Conservation (phyloP, 192 early-diverging fungal species). For the Lunasporangiospora selenospora region DNA sequence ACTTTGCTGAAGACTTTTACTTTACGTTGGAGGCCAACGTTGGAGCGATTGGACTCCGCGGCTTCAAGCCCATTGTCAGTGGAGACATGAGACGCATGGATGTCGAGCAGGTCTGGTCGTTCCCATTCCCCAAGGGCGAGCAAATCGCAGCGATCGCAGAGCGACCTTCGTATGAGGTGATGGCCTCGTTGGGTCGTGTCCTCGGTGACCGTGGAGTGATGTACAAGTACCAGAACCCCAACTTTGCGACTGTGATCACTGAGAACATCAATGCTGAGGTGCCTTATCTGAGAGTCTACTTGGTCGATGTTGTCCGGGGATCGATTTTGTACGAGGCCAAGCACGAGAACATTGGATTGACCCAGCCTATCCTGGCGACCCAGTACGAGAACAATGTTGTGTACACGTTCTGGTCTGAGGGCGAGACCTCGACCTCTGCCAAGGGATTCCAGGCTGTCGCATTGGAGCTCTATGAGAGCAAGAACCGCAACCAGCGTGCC, state of each 20-base stretch:
- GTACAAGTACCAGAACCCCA: conserved; percentile 99
- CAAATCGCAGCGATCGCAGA: conserved; percentile 49
- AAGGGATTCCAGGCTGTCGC: conserved; percentile 84
- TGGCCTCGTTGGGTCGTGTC: conserved; percentile 92
- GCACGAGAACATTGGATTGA: conserved; percentile 64
- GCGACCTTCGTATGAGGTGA: conserved; percentile 57
- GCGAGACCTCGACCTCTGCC: conserved; percentile 49
- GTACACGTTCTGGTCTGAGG: conserved; percentile 90
- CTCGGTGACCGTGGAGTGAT: conserved; percentile 94
- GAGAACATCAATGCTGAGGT: conserved; percentile 34
- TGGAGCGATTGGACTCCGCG: conserved; percentile 57
- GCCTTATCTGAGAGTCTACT: conserved; percentile 68
- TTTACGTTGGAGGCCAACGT: conserved; percentile 66
- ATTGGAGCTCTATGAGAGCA: conserved; percentile 89
- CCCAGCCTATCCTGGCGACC: conserved; percentile 66
- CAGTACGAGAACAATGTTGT: conserved; percentile 92
- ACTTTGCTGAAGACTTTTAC: conserved; percentile 64
- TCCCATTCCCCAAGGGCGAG: conserved; percentile 66
- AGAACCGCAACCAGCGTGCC: conserved; percentile 69
- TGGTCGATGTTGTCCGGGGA: conserved; percentile 92
- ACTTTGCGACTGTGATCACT: conserved; percentile 81
- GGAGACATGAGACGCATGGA: conserved; percentile 53
- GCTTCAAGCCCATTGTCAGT: conserved; percentile 61
- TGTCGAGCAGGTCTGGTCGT: conserved; percentile 54
- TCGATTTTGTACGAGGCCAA: conserved; percentile 74